A percentile compares a stretch with the other conserved stretches of the same genome.
Conservation (phyloP, 495 filamentous ascomycete genomes). For the Astrocystis sublimbata region DNA sequence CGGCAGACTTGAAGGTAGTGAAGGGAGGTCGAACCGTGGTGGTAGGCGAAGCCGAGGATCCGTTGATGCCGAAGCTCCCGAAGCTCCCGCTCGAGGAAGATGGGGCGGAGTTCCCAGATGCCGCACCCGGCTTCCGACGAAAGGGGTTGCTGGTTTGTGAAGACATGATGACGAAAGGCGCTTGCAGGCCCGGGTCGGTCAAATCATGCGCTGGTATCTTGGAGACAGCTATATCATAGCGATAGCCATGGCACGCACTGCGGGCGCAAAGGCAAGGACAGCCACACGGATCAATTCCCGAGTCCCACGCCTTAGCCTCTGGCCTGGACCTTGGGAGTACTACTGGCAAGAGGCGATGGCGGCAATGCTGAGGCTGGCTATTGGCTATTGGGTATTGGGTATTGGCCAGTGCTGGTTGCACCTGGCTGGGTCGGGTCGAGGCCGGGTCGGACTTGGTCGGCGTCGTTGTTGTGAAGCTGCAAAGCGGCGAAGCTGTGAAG, state of each 20-base stretch:
- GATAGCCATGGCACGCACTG: constrained; percentile 32
- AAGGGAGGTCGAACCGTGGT: constrained; percentile 24
- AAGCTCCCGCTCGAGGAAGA: constrained; percentile 16
- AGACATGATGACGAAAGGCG: constrained; percentile 16
- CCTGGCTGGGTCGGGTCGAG: background rate
- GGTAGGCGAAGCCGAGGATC: constrained; percentile 19
- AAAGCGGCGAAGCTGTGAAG: too few relatives aligned
- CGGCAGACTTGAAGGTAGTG: constrained; percentile 31
- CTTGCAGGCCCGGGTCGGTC: background rate
- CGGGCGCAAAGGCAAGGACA: constrained; percentile 4
- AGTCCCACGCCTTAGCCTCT: background rate
- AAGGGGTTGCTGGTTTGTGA: constrained; percentile 49
- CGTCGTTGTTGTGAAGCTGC: too few relatives aligned
- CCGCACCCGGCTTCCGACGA: constrained; percentile 37
- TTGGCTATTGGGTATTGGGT: too few relatives aligned
- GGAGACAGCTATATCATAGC: constrained; percentile 24
- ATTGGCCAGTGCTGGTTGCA: background rate
- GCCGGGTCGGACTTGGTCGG: background rate
- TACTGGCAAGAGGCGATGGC: too few relatives aligned
- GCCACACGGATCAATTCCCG: background rate
- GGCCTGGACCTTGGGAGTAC: too few relatives aligned
- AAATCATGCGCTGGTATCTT: constrained; percentile 7
- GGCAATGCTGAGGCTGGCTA: too few relatives aligned
- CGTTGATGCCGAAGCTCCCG: constrained; percentile 20
- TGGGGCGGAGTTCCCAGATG: constrained; percentile 12